Base-by-base conservation (phyloP, 768 basidiomycete genomes). In the Rhodotorula sphaerocarpa region DNA sequence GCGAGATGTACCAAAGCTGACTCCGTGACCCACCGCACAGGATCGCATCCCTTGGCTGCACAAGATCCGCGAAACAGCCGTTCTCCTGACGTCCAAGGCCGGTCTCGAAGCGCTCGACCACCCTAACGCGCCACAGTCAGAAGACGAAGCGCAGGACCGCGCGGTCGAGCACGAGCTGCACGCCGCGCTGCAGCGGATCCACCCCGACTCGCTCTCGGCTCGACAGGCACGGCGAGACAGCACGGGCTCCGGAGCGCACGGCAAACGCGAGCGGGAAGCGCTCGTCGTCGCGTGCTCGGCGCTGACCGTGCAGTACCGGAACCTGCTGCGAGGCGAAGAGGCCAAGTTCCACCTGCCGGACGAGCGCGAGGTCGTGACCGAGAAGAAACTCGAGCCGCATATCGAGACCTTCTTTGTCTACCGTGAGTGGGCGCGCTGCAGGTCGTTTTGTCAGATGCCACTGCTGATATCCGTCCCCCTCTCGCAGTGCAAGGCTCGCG, bases 41-140 rank as follows among this genome's bases (percentile, higher is more conserved):
- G 91, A 95, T 73, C 84, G 90, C 25, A 79, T 81, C 67, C 90
- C 91, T 1, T 96, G 93, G 92, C 80, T 97, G 7, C 80, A 80
- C 58, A 75, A 79, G 50, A 84, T 95, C 54, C 83, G 90, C 55
- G 73, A 73, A 9, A 84, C 81, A 2, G 88, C 84, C 71, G 73
- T 61, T 21, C 60, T 61, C 10, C 50, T 69, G 31, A 69, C 67
- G 25, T 61, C 62, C 0, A 16, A 27, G 3, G 25, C 20, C n/a
- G 67, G 62, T 1, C 27, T 64, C 27, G 25, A 27, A 0, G 59
- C 63, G 4, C 59, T 68, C 47, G 45, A 59, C 63, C 33, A 33
- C 21, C 59, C 53, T 10, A 9, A 41, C 12, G 18, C 33, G 7
- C 45, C 55, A 0, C 43, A 57, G 10, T 28, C 51, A 6, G 48